A percentile compares a stretch with the other conserved stretches of the same genome.
These are phyloP conservation scores for Hebeloma cylindrosporum DNA, from an alignment of 768 basidiomycete species.

Conservation along the genomic window DNA sequence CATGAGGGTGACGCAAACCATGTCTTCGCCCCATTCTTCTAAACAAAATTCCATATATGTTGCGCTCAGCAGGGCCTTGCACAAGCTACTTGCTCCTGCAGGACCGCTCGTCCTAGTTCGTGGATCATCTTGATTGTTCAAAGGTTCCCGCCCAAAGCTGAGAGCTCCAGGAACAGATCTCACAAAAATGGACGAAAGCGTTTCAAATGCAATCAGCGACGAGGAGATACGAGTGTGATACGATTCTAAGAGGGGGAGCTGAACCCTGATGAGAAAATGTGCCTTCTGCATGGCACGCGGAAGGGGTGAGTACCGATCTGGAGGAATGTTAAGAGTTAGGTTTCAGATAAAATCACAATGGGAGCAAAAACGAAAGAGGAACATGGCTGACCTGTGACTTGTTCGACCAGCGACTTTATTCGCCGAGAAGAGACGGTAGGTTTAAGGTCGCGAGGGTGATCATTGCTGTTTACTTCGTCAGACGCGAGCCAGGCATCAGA, in stretches of 20 bases:
- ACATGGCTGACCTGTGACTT: constrained; percentile 72
- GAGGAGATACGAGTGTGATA: constrained; percentile 79
- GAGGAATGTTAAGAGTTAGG: neutral
- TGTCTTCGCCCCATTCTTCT: constrained; percentile 85
- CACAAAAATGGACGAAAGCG: constrained; percentile 81
- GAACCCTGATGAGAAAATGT: constrained; percentile 81
- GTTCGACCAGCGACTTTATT: constrained; percentile 83
- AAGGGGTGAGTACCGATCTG: constrained; percentile 90
- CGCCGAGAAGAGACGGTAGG: constrained; percentile 84
- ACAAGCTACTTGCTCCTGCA: constrained; percentile 78
- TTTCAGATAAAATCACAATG: neutral
- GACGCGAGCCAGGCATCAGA: constrained; percentile 85
- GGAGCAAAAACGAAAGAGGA: neutral
- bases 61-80: constrained; percentile 84
- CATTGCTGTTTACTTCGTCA: constrained; percentile 52
- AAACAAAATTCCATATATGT: constrained; percentile 69
- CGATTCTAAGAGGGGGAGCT: constrained; percentile 77
- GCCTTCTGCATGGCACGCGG: constrained; percentile 76
- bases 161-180: constrained; percentile 93
- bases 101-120: constrained; percentile 76
- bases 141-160: constrained; percentile 44
- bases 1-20: constrained; percentile 58
- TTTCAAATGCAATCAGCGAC: constrained; percentile 93
- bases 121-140: constrained; percentile 49
- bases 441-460: constrained; percentile 45